Evolutionary conservation across 1,139 yeast species (phyloP).

Genomic region (Suhomyces kunorum): DNA sequence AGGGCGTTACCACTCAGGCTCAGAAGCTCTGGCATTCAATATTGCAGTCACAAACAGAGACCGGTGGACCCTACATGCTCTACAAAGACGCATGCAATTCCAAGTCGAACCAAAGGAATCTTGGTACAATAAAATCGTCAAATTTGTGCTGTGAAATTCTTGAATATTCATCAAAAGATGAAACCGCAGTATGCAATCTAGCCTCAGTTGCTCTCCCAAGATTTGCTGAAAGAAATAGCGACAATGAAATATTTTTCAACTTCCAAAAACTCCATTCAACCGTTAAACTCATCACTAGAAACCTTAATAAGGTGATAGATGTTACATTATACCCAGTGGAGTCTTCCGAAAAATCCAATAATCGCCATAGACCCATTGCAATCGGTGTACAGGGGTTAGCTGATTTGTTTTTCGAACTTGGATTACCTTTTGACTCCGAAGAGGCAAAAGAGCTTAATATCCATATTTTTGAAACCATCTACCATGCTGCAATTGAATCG

Average conservation of each 20-base stretch:
- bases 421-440: constrained; percentile 77
- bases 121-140: constrained; percentile 58
- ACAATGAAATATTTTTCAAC: constrained; percentile 54
- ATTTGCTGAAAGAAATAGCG: constrained; percentile 37
- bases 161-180: constrained; percentile 55
- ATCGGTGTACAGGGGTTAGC: constrained; percentile 91
- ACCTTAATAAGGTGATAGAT: constrained; percentile 77
- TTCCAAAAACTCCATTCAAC: constrained; percentile 70
- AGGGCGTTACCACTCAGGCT: constrained; percentile 43
- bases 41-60: constrained; percentile 57
- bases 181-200: constrained; percentile 59
- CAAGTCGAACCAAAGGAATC: constrained; percentile 55
- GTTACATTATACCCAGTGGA: constrained; percentile 76
- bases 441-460: constrained; percentile 71
- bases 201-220: constrained; percentile 56
- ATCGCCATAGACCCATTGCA: constrained; percentile 83
- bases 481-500: constrained; percentile 82
- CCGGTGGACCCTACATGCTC: constrained; percentile 61
- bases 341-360: constrained; percentile 67
- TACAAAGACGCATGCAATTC: constrained; percentile 58
- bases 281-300: constrained; percentile 71
- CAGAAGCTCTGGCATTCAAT: constrained; percentile 57
- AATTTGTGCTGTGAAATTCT: constrained; percentile 61
- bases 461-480: constrained; percentile 86
- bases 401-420: constrained; percentile 73